Percentiles rank a stretch among this genome's conserved stretches.
Evolutionary conservation across 2,329 filamentous ascomycete species (phyloP).

Genomic region (Colletotrichum costaricense): DNA sequence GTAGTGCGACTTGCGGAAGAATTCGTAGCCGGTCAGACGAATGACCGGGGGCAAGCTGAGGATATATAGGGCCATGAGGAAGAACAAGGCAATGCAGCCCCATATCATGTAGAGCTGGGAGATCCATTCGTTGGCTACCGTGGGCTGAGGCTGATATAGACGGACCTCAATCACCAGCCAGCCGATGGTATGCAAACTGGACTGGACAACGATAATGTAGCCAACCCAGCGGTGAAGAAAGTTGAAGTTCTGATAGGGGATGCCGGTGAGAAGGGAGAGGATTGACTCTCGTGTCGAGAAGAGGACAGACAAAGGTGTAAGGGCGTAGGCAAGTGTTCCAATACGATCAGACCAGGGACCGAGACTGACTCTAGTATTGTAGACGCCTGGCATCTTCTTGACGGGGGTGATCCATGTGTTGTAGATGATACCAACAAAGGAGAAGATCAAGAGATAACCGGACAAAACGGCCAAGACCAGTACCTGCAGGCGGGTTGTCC

Average conservation of each 20-base stretch:
- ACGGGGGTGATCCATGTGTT: constrained; percentile 78
- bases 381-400: constrained; percentile 61
- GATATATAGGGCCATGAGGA: constrained; percentile 71
- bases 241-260: constrained; percentile 82
- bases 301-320: constrained; percentile 77
- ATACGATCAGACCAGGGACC: constrained; percentile 77
- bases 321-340: constrained; percentile 77
- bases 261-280: constrained; percentile 75
- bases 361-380: constrained; percentile 74
- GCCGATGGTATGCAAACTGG: constrained; percentile 74
- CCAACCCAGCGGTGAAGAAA: constrained; percentile 83
- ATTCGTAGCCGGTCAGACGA: constrained; percentile 77
- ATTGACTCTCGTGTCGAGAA: constrained; percentile 77
- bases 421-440: constrained; percentile 77
- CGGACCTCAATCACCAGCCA: constrained; percentile 76
- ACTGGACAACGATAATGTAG: constrained; percentile 77
- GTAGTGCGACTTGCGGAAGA: constrained; percentile 81
- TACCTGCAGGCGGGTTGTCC: constrained; percentile 76
- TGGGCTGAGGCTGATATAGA: constrained; percentile 79
- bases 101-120: constrained; percentile 77
- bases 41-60: constrained; percentile 70
- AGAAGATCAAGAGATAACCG: constrained; percentile 74
- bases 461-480: constrained; percentile 67
- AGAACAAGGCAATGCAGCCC: constrained; percentile 75
- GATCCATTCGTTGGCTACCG: constrained; percentile 66